These are phyloP conservation scores for Citrus trifoliata DNA, from an alignment of 345 rosid genomes.

Conservation along the genomic window DNA sequence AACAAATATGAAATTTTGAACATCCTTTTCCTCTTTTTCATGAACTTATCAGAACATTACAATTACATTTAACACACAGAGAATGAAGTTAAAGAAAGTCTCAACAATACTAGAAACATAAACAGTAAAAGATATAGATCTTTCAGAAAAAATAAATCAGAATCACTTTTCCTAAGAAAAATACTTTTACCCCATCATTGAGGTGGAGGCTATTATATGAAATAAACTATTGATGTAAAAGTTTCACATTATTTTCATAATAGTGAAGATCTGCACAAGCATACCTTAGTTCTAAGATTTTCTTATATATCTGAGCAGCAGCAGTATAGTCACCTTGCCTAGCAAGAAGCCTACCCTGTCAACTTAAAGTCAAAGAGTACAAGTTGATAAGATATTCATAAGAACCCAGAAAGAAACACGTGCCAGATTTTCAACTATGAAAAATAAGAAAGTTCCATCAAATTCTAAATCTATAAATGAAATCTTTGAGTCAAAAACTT, in stretches of 20 bases:
- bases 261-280: conserved; percentile 10
- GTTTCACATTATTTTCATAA: conserved; percentile 1
- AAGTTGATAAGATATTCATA: conserved; percentile 30
- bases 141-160: background rate
- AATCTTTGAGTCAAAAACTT: background rate
- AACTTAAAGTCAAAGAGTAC: conserved; percentile 73
- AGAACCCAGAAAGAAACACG: background rate
- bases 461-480: background rate
- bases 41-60: background rate
- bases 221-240: background rate
- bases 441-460: conserved; percentile 1
- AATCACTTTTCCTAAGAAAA: background rate
- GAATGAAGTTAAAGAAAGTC: background rate
- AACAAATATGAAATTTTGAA: background rate
- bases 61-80: background rate
- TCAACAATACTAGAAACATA: background rate
- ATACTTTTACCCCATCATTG: background rate
- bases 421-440: background rate
- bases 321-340: conserved; percentile 66
- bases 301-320: conserved; percentile 59
- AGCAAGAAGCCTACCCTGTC: conserved; percentile 96
- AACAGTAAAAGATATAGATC: background rate
- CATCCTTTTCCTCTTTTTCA: background rate
- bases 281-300: conserved; percentile 79
- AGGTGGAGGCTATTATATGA: background rate